Conservation (phyloP, 768 basidiomycete genomes). For the Xerocomus potaroensis region DNA sequence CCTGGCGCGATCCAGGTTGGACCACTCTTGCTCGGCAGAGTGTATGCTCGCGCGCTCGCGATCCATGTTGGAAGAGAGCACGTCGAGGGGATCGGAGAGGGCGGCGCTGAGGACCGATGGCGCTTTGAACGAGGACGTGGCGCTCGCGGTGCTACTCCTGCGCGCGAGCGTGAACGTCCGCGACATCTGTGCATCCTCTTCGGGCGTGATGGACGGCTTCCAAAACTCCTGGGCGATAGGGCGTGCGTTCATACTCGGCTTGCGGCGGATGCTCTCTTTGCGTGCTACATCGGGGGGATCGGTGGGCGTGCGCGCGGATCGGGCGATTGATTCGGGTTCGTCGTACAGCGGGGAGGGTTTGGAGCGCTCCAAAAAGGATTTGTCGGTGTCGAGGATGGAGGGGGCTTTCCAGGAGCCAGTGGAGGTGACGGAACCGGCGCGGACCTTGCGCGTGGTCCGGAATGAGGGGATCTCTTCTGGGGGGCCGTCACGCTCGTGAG, state of each 20-base stretch:
- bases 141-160: slow-evolving; percentile 48
- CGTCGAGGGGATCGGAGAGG: slow-evolving; percentile 28
- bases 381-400: slow-evolving; percentile 22
- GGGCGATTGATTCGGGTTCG: slow-evolving; percentile 30
- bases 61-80: slow-evolving; percentile 17
- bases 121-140: slow-evolving; percentile 41
- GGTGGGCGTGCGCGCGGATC: slow-evolving; percentile 16
- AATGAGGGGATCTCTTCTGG: slow-evolving; percentile 16
- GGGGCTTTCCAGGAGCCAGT: slow-evolving; percentile 26
- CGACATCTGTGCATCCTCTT: slow-evolving; percentile 40
- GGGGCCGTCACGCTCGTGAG: slow-evolving; percentile 20
- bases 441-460: slow-evolving; percentile 18
- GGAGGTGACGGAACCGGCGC: slow-evolving; percentile 26
- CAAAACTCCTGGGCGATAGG: slow-evolving; percentile 43
- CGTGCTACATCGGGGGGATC: slow-evolving; percentile 23
- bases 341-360: slow-evolving; percentile 20
- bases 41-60: slow-evolving; percentile 26
- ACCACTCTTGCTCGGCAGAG: slow-evolving; percentile 28
- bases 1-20: slow-evolving; percentile 18
- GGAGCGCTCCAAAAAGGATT: slow-evolving; percentile 18
- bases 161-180: slow-evolving; percentile 41
- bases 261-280: slow-evolving; percentile 27
- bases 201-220: slow-evolving; percentile 44
- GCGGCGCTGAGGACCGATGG: slow-evolving; percentile 38
- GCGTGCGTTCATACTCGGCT: slow-evolving; percentile 33